phyloP scores from a whole-genome alignment of 2,329 filamentous ascomycete species.

The Penicillium sp. region DNA sequence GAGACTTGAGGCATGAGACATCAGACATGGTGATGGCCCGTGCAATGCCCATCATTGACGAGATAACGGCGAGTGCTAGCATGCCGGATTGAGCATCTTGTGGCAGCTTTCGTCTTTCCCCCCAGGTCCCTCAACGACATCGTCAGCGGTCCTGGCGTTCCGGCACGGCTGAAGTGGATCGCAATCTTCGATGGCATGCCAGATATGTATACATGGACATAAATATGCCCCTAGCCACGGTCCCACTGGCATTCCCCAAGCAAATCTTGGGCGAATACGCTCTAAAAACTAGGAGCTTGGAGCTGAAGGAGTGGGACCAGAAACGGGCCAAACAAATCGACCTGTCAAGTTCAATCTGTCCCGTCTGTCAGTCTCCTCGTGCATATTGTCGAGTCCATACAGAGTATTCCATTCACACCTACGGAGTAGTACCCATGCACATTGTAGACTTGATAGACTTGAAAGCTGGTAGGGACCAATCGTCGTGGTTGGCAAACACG shows the following conservation, averaged over 20 bases:
- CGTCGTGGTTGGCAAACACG: neutral
- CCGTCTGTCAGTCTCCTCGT: no score
- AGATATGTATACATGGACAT: neutral
- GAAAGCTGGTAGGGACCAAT: no score
- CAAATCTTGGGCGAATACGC: neutral
- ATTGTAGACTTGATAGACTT: neutral
- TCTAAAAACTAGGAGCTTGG: neutral
- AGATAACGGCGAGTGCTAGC: neutral
- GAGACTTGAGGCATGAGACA: neutral
- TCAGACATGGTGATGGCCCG: neutral
- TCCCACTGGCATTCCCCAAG: neutral
- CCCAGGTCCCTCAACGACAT: conserved; percentile 4
- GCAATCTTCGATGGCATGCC: conserved; percentile 19
- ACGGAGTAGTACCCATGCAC: no score
- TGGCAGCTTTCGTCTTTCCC: no score
- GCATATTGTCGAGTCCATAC: no score
- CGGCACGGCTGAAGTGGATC: conserved; percentile 7
- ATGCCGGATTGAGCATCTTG: neutral
- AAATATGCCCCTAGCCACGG: neutral
- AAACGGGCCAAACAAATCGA: no score
- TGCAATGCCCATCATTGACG: neutral
- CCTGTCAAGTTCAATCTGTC: no score
- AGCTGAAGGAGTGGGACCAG: neutral
- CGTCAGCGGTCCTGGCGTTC: neutral
- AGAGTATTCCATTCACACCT: no score